Percentiles rank a stretch among this genome's conserved stretches.
Conservation (phyloP, 2,329 filamentous ascomycete species). For the Cercospora sesami region DNA sequence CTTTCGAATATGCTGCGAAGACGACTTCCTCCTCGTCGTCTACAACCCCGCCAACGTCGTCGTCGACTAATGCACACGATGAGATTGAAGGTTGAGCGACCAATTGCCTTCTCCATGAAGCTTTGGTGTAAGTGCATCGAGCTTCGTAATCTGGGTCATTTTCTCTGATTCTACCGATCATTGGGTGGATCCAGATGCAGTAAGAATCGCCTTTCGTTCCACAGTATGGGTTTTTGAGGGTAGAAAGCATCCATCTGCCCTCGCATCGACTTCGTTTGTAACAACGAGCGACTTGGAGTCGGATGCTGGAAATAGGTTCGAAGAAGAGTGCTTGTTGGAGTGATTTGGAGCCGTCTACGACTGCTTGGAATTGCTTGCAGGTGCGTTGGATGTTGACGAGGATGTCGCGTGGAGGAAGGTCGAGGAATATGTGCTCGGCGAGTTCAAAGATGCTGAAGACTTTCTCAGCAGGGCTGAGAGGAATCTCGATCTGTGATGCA, state of each 20-base stretch:
- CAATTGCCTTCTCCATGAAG: conserved; percentile 14
- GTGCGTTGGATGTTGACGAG: conserved; percentile 19
- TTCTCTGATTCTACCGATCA: background rate
- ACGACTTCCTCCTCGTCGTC: background rate
- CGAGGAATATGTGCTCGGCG: conserved; percentile 33
- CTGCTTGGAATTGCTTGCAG: conserved; percentile 17
- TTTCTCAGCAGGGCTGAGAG: background rate
- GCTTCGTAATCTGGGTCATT: background rate
- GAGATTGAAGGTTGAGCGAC: conserved; percentile 9
- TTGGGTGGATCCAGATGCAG: background rate
- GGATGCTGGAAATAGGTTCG: background rate
- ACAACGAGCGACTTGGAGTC: background rate
- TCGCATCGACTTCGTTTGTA: background rate
- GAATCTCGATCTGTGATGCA: background rate
- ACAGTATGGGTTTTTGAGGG: background rate
- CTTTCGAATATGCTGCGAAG: background rate
- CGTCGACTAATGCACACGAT: background rate
- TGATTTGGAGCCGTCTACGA: conserved; percentile 8
- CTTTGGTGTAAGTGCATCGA: background rate
- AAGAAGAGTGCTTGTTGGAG: conserved; percentile 20
- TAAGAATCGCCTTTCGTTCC: background rate
- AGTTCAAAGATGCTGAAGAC: conserved; percentile 29
- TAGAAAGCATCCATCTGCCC: background rate
- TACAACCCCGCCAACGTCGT: background rate
- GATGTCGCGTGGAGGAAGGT: conserved; percentile 13